Base-by-base conservation (phyloP, 148 eudicot genomes). In the Fallopia convolvulus region DNA sequence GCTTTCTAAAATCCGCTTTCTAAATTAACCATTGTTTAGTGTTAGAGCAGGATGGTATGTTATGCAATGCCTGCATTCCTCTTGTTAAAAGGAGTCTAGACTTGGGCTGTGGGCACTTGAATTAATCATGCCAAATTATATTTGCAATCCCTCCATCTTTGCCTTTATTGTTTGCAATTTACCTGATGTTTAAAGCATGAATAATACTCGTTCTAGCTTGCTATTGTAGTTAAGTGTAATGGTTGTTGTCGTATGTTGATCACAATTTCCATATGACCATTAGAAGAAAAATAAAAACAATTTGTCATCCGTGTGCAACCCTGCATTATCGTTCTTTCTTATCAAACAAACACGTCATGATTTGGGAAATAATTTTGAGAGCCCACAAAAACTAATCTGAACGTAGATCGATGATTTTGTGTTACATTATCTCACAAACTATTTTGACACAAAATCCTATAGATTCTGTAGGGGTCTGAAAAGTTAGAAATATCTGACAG, bases 21-120 rank as follows among this genome's bases (percentile, higher is more conserved):
- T 36, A 68, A 39, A 36, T 68, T 68, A 39, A 39, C 46, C 72
- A 68, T 68, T 68, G 72, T 36, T 68, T 17, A 68, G 72, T 33
- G 8, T 68, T 65, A 65, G 70, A 65, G 18, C 7, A 15, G 20
- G 20, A 36, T 68, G 44, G 17, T 68, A 5, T 4, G 6, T 60
- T 23, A 26, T 55, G 61, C 32, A 21, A 32, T 58, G 3, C 60
- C 60, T 20, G 23, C n/a, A 17, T 18, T 36, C 39, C 39, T 36
- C 39, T 36, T 36, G 39, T n/a, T 55, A 55, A 6, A 55, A 18
- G 21, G 20, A 55, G 23, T 55, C 0, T n/a, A 55, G 23, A 55
- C 7, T 58, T 58, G 65, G 65, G 13, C 20, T 18, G 4, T 55
- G 3, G 60, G 60, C 21, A 23, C 33, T 58, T 58, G 21, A 8